Base-by-base conservation (phyloP, 495 filamentous ascomycete species). In the Symbiotaphrina buchneri region DNA sequence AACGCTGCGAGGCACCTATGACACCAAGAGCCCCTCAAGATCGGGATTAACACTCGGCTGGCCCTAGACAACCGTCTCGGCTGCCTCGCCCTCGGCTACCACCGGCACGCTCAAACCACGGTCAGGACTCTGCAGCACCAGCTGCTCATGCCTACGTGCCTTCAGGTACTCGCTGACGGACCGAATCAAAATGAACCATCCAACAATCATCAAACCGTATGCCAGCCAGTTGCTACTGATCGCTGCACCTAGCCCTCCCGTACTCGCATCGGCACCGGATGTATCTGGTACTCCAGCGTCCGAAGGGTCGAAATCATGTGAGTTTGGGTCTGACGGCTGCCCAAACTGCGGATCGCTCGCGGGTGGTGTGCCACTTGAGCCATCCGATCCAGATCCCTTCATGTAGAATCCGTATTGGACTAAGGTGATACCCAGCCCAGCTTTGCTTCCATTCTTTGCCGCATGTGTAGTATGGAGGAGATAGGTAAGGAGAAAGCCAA, bases 381-480 rank as follows among this genome's bases (percentile, higher is more conserved):
- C 56, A 16, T 59, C 59, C 11, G 39, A 48, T 7, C 52, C 53
- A 3, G 54, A 39, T 28, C 52, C 43, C 45, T 83, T 84, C 82
- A 95, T 87, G 39, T 74, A 75, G 52, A 97, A 95, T 11, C 87
- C 87, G 43, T 83, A 91, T 49, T 93, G 83, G 32, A 97, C 78
- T n/a, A 97, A 64, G 2, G 79, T 92, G 34, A 97, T 81, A 25
- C 90, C 87, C 37, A 97, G 71, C 25, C 87, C 87, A 29, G 84
- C 83, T 47, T 78, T 71, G 31, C 83, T 91, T 28, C 87, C 87
- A 45, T 97, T 92, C 56, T 95, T 95, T 36, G 87, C 90, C 10
- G 87, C 87, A 49, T 97, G 87, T 6, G 83, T 92, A 24, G 87
- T 94, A 58, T 95, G 90, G 2, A 97, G 65, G 39, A 97, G 79